Evolutionary conservation across 1,284 basidiomycete species (phyloP), one percentile per base, ranked within the genome.

Genomic region (Agroathelia rolfsii): DNA sequence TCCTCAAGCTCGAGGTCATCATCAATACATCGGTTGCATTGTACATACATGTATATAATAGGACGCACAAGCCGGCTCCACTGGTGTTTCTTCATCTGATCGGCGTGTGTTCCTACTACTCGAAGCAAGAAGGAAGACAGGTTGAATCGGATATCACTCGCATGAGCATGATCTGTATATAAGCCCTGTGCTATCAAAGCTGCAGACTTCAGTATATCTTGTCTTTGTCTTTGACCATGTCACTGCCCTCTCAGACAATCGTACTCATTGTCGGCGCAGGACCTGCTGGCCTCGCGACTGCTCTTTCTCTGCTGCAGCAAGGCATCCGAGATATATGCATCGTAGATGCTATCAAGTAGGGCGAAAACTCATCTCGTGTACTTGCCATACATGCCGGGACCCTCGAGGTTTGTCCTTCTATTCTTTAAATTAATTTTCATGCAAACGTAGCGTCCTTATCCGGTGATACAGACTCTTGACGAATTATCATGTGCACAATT

Each of bases 391-490:
- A 69, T 44, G 38, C 32, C 22, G 35, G 37, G 7, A 17, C n/a
- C 6, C 43, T 40, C 23, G 45, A 47, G 26, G 36, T 35, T 6
- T 48, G 45, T 22, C 37, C 41, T 28, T 15, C 16, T 28, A 7
- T 17, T 13, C 11, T 11, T 9, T 8, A 22, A 11, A 2, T 31
- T 24, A 6, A 22, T 15, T 21, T 11, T 11, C n/a, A n/a, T n/a
- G n/a, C n/a, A n/a, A n/a, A n/a, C n/a, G n/a, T n/a, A 8, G 11
- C 6, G 10, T 28, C 16, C 32, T n/a, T 34, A n/a, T 7, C 25
- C n/a, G n/a, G n/a, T n/a, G 19, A 8, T 21, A 8, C 22, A 72
- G 69, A 62, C 61, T 0, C 49, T 74, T 4, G 62, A 74, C 28
- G 51, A 48, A 3, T 55, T 75, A 3, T 62, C 53, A 5, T 64